Conservation (phyloP, 495 filamentous ascomycete genomes). For the Trichoderma parareesei region DNA sequence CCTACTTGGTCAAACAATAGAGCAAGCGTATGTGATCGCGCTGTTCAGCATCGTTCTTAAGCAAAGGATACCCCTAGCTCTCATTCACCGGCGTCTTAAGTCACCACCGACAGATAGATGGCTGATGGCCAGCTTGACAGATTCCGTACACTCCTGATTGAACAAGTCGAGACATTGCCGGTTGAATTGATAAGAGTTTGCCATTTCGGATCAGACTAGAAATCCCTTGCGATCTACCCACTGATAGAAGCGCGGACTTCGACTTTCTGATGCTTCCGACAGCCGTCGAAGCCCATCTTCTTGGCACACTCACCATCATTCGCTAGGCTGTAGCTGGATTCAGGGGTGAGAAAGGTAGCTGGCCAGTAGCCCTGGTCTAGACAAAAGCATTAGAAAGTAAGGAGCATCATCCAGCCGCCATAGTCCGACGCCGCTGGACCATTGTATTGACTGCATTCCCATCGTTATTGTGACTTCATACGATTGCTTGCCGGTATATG, state of each 20-base stretch:
- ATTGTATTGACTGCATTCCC: conserved; percentile 50
- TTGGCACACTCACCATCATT: conserved; percentile 48
- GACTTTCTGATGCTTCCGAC: conserved; percentile 48
- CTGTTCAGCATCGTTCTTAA: conserved; percentile 44
- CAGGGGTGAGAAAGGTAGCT: conserved; percentile 48
- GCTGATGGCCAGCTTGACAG: conserved; percentile 50
- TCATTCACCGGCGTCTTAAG: conserved; percentile 57
- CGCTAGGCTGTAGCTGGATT: conserved; percentile 43
- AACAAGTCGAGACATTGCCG: conserved; percentile 44
- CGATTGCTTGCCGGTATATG: neutral
- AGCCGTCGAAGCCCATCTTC: conserved; percentile 49
- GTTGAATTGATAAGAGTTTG: conserved; percentile 40
- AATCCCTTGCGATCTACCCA: conserved; percentile 29
- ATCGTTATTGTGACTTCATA: conserved; percentile 37
- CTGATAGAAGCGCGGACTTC: conserved; percentile 30
- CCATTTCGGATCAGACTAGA: conserved; percentile 31
- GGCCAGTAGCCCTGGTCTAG: conserved; percentile 59
- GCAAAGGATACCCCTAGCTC: conserved; percentile 49
- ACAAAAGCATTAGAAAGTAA: conserved; percentile 46
- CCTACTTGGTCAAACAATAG: conserved; percentile 52
- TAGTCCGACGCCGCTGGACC: conserved; percentile 40
- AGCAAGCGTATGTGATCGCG: conserved; percentile 49
- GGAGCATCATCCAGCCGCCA: conserved; percentile 51
- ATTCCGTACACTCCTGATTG: conserved; percentile 48
- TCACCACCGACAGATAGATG: conserved; percentile 54